These are phyloP conservation scores for Diplosphaera chodatii DNA, from an alignment of 139 green algal genomes.

Conservation along the genomic window DNA sequence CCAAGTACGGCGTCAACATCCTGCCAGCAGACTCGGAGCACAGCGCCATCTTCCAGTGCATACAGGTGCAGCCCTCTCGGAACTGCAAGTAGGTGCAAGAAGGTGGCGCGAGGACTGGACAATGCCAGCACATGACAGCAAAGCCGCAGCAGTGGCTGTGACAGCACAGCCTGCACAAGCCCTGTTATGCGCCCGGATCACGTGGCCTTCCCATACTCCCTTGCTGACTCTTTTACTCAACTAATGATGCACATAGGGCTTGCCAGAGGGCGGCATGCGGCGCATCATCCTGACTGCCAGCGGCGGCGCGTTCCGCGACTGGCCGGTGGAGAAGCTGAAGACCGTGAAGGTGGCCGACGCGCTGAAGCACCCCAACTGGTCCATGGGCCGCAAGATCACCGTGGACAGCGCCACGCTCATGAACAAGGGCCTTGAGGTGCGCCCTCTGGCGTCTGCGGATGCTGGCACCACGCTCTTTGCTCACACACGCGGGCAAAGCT, in stretches of 20 bases:
- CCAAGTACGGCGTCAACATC: constrained; percentile 88
- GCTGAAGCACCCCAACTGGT: constrained; percentile 90
- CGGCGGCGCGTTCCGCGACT: constrained; percentile 96
- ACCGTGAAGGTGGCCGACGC: constrained; percentile 61
- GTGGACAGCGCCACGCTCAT: constrained; percentile 95
- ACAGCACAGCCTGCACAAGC: too few species aligned
- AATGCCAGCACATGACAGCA: too few species aligned
- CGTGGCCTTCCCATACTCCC: not conserved
- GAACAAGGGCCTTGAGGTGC: constrained; percentile 85
- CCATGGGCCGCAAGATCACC: constrained; percentile 98
- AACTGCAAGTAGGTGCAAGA: too few species aligned
- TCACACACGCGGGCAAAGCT: too few species aligned
- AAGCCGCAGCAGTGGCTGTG: too few species aligned
- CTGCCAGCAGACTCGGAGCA: constrained; percentile 95
- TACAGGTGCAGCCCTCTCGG: constrained; percentile 47
- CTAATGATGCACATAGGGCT: constrained; percentile 37
- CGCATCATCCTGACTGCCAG: constrained; percentile 96
- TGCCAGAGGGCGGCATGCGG: constrained; percentile 90
- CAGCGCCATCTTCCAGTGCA: constrained; percentile 96
- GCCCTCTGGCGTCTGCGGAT: too few species aligned
- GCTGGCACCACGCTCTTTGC: too few species aligned
- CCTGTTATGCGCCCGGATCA: too few species aligned
- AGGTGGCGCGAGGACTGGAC: too few species aligned
- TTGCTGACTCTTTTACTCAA: not conserved
- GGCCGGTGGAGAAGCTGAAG: constrained; percentile 84